phyloP scores from a whole-genome alignment of 345 rosid species.

The Brassica carinata region DNA sequence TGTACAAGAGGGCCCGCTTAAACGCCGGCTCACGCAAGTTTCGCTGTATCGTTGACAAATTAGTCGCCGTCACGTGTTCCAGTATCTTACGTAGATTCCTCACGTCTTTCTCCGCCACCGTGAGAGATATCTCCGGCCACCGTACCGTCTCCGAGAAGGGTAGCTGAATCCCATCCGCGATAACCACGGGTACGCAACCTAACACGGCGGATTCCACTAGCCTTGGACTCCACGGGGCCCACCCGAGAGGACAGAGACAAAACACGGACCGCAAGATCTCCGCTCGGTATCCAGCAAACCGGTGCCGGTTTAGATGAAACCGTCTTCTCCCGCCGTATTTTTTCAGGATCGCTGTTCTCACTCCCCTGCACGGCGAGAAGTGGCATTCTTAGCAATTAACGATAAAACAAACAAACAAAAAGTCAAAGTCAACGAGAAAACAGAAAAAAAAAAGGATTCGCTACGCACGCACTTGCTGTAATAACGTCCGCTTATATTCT shows the following conservation, averaged over 20 bases:
- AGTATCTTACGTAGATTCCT: conserved; percentile 56
- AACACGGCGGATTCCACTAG: conserved; percentile 83
- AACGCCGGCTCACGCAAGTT: conserved; percentile 66
- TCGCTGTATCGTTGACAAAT: conserved; percentile 65
- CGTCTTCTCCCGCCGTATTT: conserved; percentile 65
- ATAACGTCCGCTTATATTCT: conserved; percentile 82
- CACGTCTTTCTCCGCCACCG: conserved; percentile 87
- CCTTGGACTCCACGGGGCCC: conserved; percentile 99
- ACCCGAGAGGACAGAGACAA: conserved; percentile 90
- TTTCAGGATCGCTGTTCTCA: conserved; percentile 83
- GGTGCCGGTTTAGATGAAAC: conserved; percentile 71
- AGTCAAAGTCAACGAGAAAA: conserved; percentile 12
- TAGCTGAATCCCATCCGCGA: conserved; percentile 81
- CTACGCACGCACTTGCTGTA: conserved; percentile 77
- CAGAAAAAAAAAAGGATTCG: neutral
- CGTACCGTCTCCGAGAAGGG: conserved; percentile 68
- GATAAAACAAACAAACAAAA: neutral
- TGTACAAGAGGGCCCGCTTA: conserved; percentile 66
- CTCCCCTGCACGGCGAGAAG: conserved; percentile 53
- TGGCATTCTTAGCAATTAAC: conserved; percentile 18
- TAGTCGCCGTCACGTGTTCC: conserved; percentile 73
- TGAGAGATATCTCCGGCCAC: conserved; percentile 79
- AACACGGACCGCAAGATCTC: conserved; percentile 81
- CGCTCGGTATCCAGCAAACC: conserved; percentile 79
- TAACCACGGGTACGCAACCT: conserved; percentile 91